A percentile compares a stretch with the other conserved stretches of the same genome.
Evolutionary conservation across 2,329 filamentous ascomycete species (phyloP).

Genomic region (Sporothrix schenckii): DNA sequence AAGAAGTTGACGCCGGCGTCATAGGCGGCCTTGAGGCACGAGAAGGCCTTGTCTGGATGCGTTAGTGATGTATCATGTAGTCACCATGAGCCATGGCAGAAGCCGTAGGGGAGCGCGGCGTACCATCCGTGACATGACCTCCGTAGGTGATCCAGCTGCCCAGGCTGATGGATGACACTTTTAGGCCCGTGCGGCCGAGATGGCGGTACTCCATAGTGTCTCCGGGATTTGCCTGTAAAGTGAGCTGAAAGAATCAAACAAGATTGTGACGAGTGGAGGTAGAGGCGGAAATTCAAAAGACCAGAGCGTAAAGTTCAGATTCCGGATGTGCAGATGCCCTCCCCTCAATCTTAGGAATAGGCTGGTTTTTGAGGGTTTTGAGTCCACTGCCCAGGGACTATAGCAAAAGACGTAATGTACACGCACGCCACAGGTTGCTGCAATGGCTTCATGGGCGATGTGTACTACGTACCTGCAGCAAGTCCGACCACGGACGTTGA

Average conservation of each 20-base stretch:
- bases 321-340: too few species aligned
- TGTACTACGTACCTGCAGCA: neutral
- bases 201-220: conserved; percentile 68
- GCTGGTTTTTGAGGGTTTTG: conserved; percentile 1
- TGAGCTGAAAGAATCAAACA: neutral
- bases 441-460: conserved; percentile 22
- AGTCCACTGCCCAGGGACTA: neutral
- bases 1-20: conserved; percentile 67
- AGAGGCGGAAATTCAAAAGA: neutral
- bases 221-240: neutral
- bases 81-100: neutral
- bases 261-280: neutral
- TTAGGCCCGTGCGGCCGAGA: conserved; percentile 70
- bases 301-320: neutral
- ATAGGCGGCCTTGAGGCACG: conserved; percentile 65
- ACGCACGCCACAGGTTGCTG: conserved; percentile 17
- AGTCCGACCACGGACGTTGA: conserved; percentile 17
- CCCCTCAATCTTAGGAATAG: neutral
- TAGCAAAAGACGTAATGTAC: neutral
- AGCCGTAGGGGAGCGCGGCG: conserved; percentile 32
- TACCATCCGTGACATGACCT: conserved; percentile 69
- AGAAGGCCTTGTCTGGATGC: conserved; percentile 44
- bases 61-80: neutral
- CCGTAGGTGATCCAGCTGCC: conserved; percentile 76
- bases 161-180: conserved; percentile 73